Conservation (phyloP, 495 filamentous ascomycete species). For the Neurospora sp. region DNA sequence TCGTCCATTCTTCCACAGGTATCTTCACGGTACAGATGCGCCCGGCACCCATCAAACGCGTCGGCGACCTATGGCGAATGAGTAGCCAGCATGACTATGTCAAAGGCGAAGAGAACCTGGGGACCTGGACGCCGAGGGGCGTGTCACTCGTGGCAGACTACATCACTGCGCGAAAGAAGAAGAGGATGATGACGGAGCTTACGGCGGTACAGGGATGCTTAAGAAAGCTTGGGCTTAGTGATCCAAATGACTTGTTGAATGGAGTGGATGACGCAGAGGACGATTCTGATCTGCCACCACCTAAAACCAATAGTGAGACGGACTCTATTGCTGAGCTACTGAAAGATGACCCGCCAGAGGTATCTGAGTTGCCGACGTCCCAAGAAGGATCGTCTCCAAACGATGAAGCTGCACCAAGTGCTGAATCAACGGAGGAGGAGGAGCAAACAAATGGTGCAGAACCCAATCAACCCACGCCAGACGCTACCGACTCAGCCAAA, state of each 20-base stretch:
- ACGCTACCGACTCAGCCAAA: neutral
- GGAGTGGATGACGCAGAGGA: constrained; percentile 15
- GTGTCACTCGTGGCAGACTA: constrained; percentile 81
- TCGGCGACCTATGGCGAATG: constrained; percentile 93
- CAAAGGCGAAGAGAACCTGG: constrained; percentile 82
- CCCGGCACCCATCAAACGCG: constrained; percentile 80
- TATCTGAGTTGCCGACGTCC: constrained; percentile 9
- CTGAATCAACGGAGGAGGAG: neutral
- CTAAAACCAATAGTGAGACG: constrained; percentile 9
- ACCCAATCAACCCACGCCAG: neutral
- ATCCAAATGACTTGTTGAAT: constrained; percentile 15
- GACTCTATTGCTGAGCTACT: constrained; percentile 39
- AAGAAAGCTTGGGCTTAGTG: constrained; percentile 30
- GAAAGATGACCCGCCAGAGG: constrained; percentile 31
- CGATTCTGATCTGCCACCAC: constrained; percentile 12
- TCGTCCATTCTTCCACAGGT: constrained; percentile 75
- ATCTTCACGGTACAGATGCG: constrained; percentile 81
- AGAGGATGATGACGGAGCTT: constrained; percentile 63
- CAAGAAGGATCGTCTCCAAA: neutral
- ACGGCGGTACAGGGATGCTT: constrained; percentile 68
- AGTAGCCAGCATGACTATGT: constrained; percentile 88
- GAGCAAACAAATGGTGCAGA: neutral
- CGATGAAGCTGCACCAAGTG: neutral
- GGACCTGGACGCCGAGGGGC: constrained; percentile 77
- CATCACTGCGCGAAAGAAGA: constrained; percentile 58